Base-by-base conservation (phyloP, 208 protist species). In the Endotrypanum monterogeii region DNA sequence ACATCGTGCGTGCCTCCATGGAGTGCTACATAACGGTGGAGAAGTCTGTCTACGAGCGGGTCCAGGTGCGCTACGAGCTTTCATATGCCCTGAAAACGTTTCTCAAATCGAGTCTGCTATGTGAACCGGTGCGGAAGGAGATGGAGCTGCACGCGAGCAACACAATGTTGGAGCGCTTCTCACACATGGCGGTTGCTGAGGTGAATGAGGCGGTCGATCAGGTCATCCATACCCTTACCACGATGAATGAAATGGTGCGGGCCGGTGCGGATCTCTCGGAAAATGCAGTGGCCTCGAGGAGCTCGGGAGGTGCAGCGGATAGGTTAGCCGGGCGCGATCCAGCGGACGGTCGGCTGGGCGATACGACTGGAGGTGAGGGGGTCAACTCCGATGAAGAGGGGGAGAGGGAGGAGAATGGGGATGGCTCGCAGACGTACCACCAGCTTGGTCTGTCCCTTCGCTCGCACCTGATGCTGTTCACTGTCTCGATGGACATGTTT, bases 11-110 rank as follows among this genome's bases (percentile, higher is more conserved):
- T 18, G 77, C 83, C 50, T 96, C 91, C 83, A 89, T 97, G 56
- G 67, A 89, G 39, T 97, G 93, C 80, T 97, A 97, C 82, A 97
- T 95, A 66, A 86, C 93, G 0, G 91, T 97, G 65, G 91, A 97
- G 76, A 95, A 93, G 82, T 94, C 85, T 18, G 86, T 82, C 12
- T 96, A 96, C 74, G 93, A 97, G 73, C 83, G 86, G 52, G 84
- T 94, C n/a, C 54, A 88, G 52, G 91, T 95, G 57, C 93, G 93
- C 58, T 96, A 95, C 71, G 82, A 93, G 72, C 87, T 97, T 32
- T 93, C 91, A 8, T 80, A 87, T 78, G 91, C 85, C 74, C 88
- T 92, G 39, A 92, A 93, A 56, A 82, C 60, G 18, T 92, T 97
- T 65, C 82, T 97, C 46, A 71, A 79, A 52, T 83, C 82, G 28